Base-by-base conservation (phyloP, 371 early-diverging fungal genomes). In the Circinella umbellata region DNA sequence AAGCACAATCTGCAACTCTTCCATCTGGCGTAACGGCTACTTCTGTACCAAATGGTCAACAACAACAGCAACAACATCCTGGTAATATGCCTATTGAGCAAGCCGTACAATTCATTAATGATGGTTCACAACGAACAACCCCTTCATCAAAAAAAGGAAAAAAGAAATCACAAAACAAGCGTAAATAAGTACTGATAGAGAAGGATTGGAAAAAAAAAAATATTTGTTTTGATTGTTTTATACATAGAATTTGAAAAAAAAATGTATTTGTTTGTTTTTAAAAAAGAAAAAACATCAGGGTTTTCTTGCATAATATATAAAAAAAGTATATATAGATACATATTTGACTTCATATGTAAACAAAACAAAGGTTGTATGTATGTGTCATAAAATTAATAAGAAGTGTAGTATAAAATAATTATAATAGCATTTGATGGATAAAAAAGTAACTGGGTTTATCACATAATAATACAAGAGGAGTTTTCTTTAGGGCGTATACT, bases 61-160 rank as follows among this genome's bases (percentile, higher is more conserved):
- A 60, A 3, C 36, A 63, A 18, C 18, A 60, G 1, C 36, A 63
- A 17, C 35, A 64, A n/a, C 68, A 65, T 6, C 66, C 61, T 17
- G 89, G 89, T 20, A 80, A 85, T 46, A 73, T 90, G 72, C 88
- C 88, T 4, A 86, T 90, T 54, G 89, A 90, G 17, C 83, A 89
- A 61, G 82, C 89, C 13, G 69, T 90, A 61, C 73, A 87, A 71
- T 90, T 79, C 60, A 90, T 90, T 66, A 85, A 86, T 48, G 85
- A 82, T 17, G 77, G 75, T 48, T 68, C 67, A 18, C 64, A 42
- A 35, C 57, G 63, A 35, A 54, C 67, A 60, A 36, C 49, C 13
- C 54, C 68, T 51, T 51, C 51, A 14, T 42, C 71, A 42, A 70
- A 71, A 46, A 79, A 79, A 69, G 72, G 73, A 55, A 73, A 73